Base-by-base conservation (phyloP, 108 stramenopile species). In the Stephanodiscus minutulus region DNA sequence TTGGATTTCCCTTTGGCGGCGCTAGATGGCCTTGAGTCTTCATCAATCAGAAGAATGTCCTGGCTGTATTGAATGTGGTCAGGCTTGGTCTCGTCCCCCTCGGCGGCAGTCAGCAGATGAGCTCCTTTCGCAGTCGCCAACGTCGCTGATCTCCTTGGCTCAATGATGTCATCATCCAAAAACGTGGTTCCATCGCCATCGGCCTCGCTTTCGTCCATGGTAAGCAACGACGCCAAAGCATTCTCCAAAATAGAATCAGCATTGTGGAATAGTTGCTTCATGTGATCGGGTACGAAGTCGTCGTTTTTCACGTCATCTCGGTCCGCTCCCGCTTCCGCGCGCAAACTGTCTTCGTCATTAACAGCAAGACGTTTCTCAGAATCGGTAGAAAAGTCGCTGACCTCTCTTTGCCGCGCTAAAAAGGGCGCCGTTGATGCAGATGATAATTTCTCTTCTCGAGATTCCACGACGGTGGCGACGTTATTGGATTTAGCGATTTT, bases 241-340 rank as follows among this genome's bases (percentile, higher is more conserved):
- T 2, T 56, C 55, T 56, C 29, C 22, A 54, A 24, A 8, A 56
- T 0, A 17, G 27, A 28, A 10, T 56, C 29, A 11, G 55, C 55
- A 56, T 56, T 29, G 5, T 10, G 55, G 55, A 56, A 56, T 56
- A 56, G 11, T 56, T 29, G 24, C 27, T 56, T 24, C 27, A 56
- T 56, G 55, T 24, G 3, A 11, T 56, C 13, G 3, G 55, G 29
- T 28, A 56, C 12, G 24, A 5, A 2, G n/a, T 28, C 28, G 9
- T 29, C 55, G 3, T 28, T 7, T 10, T 28, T 3, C 4, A 10
- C 55, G 9, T 10, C 12, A 25, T 56, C 55, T 2, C 20, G 1
- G 24, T 52, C 18, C 31, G 31, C 5, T 33, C 3, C 31, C 2
- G 31, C 31, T 33, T 4, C 3, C 5, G 31, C 31, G 2, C 31